These are phyloP conservation scores for Agaricus sinodeliciosus DNA, from an alignment of 768 basidiomycete species.

Conservation along the genomic window DNA sequence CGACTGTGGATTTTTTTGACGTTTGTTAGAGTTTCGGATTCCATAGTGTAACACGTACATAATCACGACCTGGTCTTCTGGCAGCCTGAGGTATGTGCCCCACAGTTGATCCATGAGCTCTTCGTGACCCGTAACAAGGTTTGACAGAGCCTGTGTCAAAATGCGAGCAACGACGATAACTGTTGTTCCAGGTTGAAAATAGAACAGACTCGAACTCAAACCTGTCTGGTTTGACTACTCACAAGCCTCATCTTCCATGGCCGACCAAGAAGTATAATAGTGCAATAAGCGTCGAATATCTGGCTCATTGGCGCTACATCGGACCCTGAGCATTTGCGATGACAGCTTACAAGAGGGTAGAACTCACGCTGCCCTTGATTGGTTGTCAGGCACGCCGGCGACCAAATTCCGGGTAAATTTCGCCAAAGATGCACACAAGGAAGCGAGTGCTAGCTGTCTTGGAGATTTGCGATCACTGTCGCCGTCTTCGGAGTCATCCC, in stretches of 20 bases:
- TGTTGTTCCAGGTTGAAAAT: constrained; percentile 21
- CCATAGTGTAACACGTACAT: constrained; percentile 41
- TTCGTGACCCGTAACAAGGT: constrained; percentile 74
- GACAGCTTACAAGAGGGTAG: constrained; percentile 1
- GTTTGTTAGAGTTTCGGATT: constrained; percentile 5
- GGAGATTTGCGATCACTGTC: constrained; percentile 20
- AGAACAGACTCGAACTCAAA: constrained; percentile 3
- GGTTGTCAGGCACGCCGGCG: constrained; percentile 69
- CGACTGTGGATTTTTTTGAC: constrained; percentile 26
- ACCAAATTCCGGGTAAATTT: constrained; percentile 83
- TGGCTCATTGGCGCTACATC: constrained; percentile 60
- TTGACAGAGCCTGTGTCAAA: constrained; percentile 74
- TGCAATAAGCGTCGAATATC: constrained; percentile 62
- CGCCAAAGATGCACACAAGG: constrained; percentile 46
- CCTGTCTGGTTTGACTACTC: constrained; percentile 7
- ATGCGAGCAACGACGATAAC: constrained; percentile 60
- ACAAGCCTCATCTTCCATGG: constrained; percentile 58
- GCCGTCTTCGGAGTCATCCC: constrained; percentile 40
- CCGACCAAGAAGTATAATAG: constrained; percentile 71
- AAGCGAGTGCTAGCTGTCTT: constrained; percentile 28
- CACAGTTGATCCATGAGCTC: constrained; percentile 49
- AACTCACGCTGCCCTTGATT: constrained; percentile 66
- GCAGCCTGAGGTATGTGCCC: constrained; percentile 56
- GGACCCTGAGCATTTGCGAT: background rate
- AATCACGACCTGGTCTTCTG: constrained; percentile 69